A percentile compares a stretch with the other conserved stretches of the same genome.
Conservation (phyloP, 2,329 filamentous ascomycete species). For the Cordyceps pruinosa region DNA sequence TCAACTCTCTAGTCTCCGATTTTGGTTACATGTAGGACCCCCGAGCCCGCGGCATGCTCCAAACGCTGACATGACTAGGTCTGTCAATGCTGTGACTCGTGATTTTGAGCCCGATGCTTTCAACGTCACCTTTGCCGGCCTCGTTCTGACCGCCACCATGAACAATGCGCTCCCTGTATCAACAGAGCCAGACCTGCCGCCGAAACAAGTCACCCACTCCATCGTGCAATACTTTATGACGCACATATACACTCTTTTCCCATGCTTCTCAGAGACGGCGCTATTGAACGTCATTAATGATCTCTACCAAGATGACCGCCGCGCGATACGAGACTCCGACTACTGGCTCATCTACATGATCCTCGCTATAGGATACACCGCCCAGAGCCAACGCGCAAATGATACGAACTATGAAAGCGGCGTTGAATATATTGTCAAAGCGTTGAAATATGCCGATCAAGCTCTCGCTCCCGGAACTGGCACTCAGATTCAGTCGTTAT, state of each 20-base stretch:
- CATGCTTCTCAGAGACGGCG: conserved; percentile 73
- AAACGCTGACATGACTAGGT: conserved; percentile 42
- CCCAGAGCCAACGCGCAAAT: conserved; percentile 63
- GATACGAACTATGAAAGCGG: conserved; percentile 55
- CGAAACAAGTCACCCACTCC: conserved; percentile 58
- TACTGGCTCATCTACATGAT: conserved; percentile 87
- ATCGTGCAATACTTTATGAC: conserved; percentile 79
- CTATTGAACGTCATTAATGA: conserved; percentile 75
- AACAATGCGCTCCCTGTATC: conserved; percentile 64
- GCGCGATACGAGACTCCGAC: conserved; percentile 60
- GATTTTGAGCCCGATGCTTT: conserved; percentile 86
- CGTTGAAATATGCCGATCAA: conserved; percentile 70
- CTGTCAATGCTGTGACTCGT: conserved; percentile 87
- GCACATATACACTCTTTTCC: conserved; percentile 73
- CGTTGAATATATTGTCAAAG: conserved; percentile 51
- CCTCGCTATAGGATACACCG: conserved; percentile 71
- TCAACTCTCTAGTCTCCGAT: conserved; percentile 87
- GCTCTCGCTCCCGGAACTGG: conserved; percentile 81
- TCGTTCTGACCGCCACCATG: conserved; percentile 76
- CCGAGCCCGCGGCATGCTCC: too few relatives aligned
- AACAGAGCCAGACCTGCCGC: conserved; percentile 57
- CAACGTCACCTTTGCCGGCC: conserved; percentile 85
- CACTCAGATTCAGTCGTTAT: conserved; percentile 76
- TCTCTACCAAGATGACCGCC: conserved; percentile 65
- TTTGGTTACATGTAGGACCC: conserved; percentile 75